A percentile compares a stretch with the other conserved stretches of the same genome.
Conservation (phyloP, 148 eudicot genomes). For the Persicaria tinctoria region DNA sequence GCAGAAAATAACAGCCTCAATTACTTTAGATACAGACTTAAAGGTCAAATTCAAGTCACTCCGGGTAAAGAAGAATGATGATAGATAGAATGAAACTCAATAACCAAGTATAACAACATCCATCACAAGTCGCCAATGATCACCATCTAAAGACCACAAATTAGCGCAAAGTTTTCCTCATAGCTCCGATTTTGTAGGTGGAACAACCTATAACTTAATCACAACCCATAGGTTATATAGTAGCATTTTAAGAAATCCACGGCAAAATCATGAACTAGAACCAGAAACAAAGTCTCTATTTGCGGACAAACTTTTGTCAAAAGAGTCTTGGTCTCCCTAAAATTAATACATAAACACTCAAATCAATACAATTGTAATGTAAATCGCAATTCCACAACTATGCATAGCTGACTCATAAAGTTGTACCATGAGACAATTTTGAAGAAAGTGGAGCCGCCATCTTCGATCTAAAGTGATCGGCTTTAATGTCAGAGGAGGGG, state of each 20-base stretch:
- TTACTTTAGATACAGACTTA: not conserved
- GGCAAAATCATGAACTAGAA: not conserved
- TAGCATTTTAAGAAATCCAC: not conserved
- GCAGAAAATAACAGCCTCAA: not conserved
- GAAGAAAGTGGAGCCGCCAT: constrained; percentile 26
- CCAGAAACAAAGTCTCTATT: not conserved
- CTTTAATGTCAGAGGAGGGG: too few species aligned
- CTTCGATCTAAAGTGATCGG: too few species aligned
- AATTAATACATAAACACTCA: not conserved
- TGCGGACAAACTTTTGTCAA: not conserved
- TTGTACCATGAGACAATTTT: constrained; percentile 22
- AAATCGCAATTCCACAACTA: not conserved
- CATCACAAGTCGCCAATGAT: not conserved
- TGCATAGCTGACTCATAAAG: not conserved
- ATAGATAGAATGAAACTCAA: not conserved
- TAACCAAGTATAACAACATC: not conserved
- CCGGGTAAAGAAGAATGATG: not conserved
- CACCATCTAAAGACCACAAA: not conserved
- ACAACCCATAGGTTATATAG: not conserved
- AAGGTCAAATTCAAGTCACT: not conserved
- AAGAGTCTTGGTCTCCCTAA: not conserved
- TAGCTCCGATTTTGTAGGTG: not conserved
- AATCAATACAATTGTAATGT: not conserved
- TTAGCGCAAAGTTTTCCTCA: not conserved
- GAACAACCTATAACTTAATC: not conserved